Base-by-base conservation (phyloP, 148 eudicot species). In the Rheum nobile region DNA sequence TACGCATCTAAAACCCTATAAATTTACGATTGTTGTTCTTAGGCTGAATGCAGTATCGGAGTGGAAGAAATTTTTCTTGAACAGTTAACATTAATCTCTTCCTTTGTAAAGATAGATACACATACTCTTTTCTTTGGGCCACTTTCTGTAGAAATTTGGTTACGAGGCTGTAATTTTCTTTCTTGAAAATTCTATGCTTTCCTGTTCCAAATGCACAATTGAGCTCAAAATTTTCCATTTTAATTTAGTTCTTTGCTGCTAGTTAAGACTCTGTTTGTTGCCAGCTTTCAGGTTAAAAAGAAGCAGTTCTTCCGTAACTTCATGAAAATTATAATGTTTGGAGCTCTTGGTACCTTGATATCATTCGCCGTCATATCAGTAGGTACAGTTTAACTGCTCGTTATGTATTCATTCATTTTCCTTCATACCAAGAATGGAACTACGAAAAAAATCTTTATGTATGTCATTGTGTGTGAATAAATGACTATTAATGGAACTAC, bases 281-380 rank as follows among this genome's bases (percentile, higher is more conserved):
- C 74, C 85, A 88, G 91, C 81, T 88, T 88, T 76, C 91, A 88
- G 77, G 89, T 88, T 77, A 87, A 87, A 72, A 87, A 87, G 85
- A 87, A 87, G 85, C 88, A 88, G 24, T 88, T 88, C 48, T 88
- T 88, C 76, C 89, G 90, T 24, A 86, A 86, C 72, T 86, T 89
- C 72, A 86, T 89, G 50, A 89, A 90, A 43, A 89, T 89, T 75
- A 74, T 84, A 54, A 4, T 85, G 80, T 89, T 85, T 65, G 93
- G 93, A 78, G 93, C 85, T n/a, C 14, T 83, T 75, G 93, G 93
- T 41, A 89, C 93, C 38, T 77, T 87, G 54, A 81, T 89, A 46
- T 89, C 93, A 73, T 85, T 86, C 71, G 65, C 79, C 43, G 67
- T 82, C 74, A 89, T 89, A 70, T 83, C 88, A 42, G 11, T 84